Evolutionary conservation across 1,139 yeast genomes (phyloP).

Genomic region (Nakaseomyces nivariensis): DNA sequence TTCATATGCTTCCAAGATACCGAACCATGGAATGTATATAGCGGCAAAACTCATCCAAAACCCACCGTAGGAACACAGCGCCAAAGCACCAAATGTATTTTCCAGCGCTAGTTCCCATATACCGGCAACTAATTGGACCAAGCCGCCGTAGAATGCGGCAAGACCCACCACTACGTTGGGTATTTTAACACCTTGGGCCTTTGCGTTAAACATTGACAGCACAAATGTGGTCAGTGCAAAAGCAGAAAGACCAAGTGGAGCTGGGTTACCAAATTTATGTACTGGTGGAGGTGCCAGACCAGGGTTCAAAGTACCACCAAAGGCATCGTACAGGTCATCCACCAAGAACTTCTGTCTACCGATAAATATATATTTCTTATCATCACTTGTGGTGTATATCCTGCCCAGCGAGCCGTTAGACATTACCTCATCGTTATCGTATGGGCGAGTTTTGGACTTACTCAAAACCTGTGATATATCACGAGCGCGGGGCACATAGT

Average conservation of each 20-base stretch:
- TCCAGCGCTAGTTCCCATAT: conserved; percentile 68
- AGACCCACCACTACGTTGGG: conserved; percentile 48
- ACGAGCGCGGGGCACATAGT: neutral
- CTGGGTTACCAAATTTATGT: conserved; percentile 75
- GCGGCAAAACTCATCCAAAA: conserved; percentile 82
- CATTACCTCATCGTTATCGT: conserved; percentile 2
- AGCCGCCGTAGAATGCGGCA: conserved; percentile 64
- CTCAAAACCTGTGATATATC: neutral
- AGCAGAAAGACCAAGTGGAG: conserved; percentile 76
- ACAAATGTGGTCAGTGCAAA: conserved; percentile 83
- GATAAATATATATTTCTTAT: conserved; percentile 45
- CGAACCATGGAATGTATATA: conserved; percentile 61
- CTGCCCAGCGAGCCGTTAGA: conserved; percentile 17
- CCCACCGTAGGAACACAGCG: conserved; percentile 73
- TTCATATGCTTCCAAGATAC: conserved; percentile 50
- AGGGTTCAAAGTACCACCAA: conserved; percentile 51
- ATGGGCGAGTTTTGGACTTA: neutral
- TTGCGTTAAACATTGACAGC: conserved; percentile 52
- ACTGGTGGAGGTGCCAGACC: conserved; percentile 43
- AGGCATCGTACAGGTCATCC: conserved; percentile 43
- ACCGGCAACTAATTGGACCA: conserved; percentile 62
- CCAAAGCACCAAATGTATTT: conserved; percentile 87
- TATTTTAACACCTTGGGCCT: conserved; percentile 47
- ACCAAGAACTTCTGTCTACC: conserved; percentile 52
- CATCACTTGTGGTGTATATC: conserved; percentile 29